A percentile compares a stretch with the other conserved stretches of the same genome.
These are phyloP conservation scores for Myxozyma vanderwaltii DNA, from an alignment of 805 yeast species.

Conservation along the genomic window DNA sequence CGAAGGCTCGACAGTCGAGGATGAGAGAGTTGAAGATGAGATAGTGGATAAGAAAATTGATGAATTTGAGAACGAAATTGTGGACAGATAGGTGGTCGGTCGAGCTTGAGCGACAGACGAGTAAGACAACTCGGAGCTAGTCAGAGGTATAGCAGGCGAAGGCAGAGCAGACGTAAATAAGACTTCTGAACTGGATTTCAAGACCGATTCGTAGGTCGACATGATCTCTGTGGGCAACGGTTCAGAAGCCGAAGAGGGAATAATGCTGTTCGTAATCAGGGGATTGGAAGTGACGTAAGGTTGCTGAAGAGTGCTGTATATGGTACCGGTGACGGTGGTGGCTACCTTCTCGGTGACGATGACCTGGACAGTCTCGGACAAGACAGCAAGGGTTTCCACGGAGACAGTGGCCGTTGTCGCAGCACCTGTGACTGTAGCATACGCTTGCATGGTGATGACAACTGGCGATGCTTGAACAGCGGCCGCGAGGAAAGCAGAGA, in stretches of 20 bases:
- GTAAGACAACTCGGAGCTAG: neutral
- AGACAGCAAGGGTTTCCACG: constrained; percentile 1
- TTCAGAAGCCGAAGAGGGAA: neutral
- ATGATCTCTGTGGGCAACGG: constrained; percentile 6
- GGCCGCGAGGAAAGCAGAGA: neutral
- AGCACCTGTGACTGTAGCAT: constrained; percentile 6
- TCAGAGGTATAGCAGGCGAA: neutral
- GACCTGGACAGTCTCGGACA: constrained; percentile 18
- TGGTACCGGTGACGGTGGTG: constrained; percentile 15
- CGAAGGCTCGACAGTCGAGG: neutral
- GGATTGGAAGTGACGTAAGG: constrained; percentile 16
- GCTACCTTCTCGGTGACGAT: constrained; percentile 1
- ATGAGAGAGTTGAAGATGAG: neutral
- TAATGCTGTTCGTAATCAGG: constrained; percentile 2
- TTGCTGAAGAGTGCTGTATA: constrained; percentile 9
- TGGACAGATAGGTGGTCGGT: too few relatives aligned
- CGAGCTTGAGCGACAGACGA: too few relatives aligned
- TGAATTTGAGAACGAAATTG: too few relatives aligned
- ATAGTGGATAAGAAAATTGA: neutral
- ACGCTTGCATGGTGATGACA: constrained; percentile 1
- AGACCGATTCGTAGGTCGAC: constrained; percentile 3
- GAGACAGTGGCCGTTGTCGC: constrained; percentile 4
- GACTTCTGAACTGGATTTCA: neutral
- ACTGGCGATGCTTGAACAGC: constrained; percentile 3
- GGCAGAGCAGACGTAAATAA: neutral